A percentile compares a stretch with the other conserved stretches of the same genome.
phyloP scores from a whole-genome alignment of 768 basidiomycete genomes.

The Hygrophorus pudorinus region DNA sequence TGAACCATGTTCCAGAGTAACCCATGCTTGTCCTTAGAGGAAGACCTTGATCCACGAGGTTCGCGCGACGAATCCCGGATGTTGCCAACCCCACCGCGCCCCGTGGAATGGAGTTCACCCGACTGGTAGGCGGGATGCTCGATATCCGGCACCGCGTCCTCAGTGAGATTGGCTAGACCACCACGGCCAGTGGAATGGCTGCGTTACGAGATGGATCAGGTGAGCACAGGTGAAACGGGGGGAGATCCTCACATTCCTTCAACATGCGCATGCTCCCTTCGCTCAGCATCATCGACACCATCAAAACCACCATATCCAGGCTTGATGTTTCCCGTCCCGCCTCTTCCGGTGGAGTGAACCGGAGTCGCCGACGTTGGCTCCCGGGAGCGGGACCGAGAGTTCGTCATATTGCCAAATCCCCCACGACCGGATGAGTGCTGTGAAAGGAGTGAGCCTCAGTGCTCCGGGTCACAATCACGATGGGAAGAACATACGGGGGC shows the following conservation, averaged over 20 bases:
- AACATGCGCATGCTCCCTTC: conserved; percentile 2
- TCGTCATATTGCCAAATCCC: conserved; percentile 52
- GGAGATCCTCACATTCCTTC: conserved; percentile 8
- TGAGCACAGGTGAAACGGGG: too few relatives aligned
- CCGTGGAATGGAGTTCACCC: not conserved
- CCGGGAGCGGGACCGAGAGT: conserved; percentile 38
- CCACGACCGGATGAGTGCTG: conserved; percentile 58
- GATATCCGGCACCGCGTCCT: not conserved
- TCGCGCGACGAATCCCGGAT: conserved; percentile 3
- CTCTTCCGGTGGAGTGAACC: conserved; percentile 12
- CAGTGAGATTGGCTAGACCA: conserved; percentile 3
- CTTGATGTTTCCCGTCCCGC: conserved; percentile 13
- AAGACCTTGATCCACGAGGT: conserved; percentile 12
- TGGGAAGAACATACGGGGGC: conserved; percentile 15
- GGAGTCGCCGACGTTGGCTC: not conserved
- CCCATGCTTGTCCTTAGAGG: not conserved
- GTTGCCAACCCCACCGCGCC: conserved; percentile 8
- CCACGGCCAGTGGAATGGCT: conserved; percentile 6
- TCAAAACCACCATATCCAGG: conserved; percentile 1
- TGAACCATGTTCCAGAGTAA: too few relatives aligned
- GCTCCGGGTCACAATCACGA: not conserved
- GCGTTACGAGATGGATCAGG: not conserved
- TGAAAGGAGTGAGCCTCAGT: conserved; percentile 1
- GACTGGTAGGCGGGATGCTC: not conserved
- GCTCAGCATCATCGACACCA: conserved; percentile 8